A percentile compares a stretch with the other conserved stretches of the same genome.
These are phyloP conservation scores for Tulasnella sp. DNA, from an alignment of 768 basidiomycete genomes.

Conservation along the genomic window DNA sequence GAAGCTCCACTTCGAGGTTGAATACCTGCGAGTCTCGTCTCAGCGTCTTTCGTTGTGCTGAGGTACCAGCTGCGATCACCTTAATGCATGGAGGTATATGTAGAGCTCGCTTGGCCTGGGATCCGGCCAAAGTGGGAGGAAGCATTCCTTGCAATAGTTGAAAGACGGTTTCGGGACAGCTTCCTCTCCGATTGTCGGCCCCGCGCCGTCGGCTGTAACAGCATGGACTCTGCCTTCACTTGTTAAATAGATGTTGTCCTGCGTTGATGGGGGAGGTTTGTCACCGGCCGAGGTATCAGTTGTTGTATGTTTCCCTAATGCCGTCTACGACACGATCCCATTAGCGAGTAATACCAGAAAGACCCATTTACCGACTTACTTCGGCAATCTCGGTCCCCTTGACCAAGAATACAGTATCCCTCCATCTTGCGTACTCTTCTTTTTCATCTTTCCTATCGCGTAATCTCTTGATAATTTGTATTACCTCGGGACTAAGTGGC, in stretches of 20 bases:
- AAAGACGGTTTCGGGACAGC: conserved; percentile 26
- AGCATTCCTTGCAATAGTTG: conserved; percentile 87
- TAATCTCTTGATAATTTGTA: conserved; percentile 73
- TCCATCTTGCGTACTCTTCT: conserved; percentile 88
- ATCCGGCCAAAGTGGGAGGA: conserved; percentile 89
- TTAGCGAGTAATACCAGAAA: conserved; percentile 34
- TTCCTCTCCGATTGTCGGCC: background rate
- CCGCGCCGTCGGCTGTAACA: background rate
- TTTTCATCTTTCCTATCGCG: conserved; percentile 89
- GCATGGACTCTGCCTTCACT: background rate
- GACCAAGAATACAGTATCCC: conserved; percentile 79
- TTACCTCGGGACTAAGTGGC: conserved; percentile 73
- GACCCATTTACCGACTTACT: conserved; percentile 51
- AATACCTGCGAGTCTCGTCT: conserved; percentile 47
- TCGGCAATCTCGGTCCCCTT: conserved; percentile 56
- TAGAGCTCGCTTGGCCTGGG: conserved; percentile 90
- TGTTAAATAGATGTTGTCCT: background rate
- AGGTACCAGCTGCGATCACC: conserved; percentile 45
- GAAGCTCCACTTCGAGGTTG: conserved; percentile 77
- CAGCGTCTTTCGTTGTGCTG: conserved; percentile 41
- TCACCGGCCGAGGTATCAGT: conserved; percentile 38
- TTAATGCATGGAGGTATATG: conserved; percentile 92
- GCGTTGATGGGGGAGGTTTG: background rate
- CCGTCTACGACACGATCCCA: conserved; percentile 33
- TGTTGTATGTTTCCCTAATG: conserved; percentile 43